Evolutionary conservation across 129 eudicot genomes (phyloP), one percentile per base, ranked within the genome.

Genomic region (Ambrosia artemisiifolia): DNA sequence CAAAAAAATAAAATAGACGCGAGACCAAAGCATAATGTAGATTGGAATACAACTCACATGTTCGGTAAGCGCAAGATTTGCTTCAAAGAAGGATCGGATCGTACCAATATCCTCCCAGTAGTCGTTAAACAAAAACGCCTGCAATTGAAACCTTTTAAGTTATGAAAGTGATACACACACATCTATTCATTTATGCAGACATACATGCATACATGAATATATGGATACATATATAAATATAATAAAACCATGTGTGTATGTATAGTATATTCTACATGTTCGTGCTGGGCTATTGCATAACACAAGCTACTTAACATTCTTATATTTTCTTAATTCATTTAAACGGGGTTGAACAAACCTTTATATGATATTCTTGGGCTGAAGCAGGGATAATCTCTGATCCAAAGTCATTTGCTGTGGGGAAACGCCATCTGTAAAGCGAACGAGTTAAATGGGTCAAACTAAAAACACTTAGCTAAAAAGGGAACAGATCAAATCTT

Each of bases 71-170:
- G 99, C 96, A 50, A 94, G 96, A 79, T 95, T 95, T 73, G 99
- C 99, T 75, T 95, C 96, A 49, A 90, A 95, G 80, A 95, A 95
- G 34, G 99, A 90, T 80, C 85, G 83, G 66, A 95, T 95, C 28
- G 99, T 95, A 68, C 99, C 99, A 48, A 95, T 95, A 73, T 95
- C 99, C 81, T 95, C 99, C 99, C 99, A 95, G 57, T 95, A 95
- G 74, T 91, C 97, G 65, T 95, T 88, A 62, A 90, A 95, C 59
- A 95, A 79, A 80, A 86, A 95, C 61, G 97, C 99, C 97, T 95
- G 96, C 79, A 82, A 35, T 81, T 56, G 53, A 61, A 30, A 34
- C 11, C 36, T 11, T 18, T 12, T 11, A 7, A 47, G 53, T 10
- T 71, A 11, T 57, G 30, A 7, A 36, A 32, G 53, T 63, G 1